phyloP scores from a whole-genome alignment of 441 rosid species.

The Pelargonium myrrhifolium region DNA sequence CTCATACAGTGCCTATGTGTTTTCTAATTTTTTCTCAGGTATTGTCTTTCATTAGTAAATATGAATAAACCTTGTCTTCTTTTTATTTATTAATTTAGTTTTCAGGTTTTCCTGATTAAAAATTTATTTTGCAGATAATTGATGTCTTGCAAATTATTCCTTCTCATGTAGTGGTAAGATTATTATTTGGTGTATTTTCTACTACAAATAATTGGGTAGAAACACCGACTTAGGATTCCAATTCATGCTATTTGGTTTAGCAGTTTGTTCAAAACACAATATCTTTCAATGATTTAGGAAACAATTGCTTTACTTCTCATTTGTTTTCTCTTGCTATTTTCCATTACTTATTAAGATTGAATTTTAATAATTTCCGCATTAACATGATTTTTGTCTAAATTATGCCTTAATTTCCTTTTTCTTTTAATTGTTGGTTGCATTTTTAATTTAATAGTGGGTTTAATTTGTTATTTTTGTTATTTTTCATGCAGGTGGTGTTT shows the following conservation, averaged over 20 bases:
- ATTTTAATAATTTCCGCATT: neutral
- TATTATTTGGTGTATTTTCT: conserved; percentile 10
- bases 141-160: conserved; percentile 85
- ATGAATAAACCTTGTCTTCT: neutral
- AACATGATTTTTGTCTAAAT: neutral
- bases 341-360: neutral
- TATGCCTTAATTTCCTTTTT: neutral
- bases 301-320: neutral
- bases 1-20: conserved; percentile 2
- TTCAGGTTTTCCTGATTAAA: neutral
- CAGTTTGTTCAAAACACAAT: neutral
- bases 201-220: neutral
- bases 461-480: conserved; percentile 14
- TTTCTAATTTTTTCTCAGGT: neutral
- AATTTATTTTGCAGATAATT: conserved; percentile 55
- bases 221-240: neutral
- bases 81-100: neutral
- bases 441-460: conserved; percentile 6
- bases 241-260: neutral
- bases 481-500: conserved; percentile 79
- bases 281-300: neutral
- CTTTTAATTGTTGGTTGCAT: neutral
- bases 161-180: conserved; percentile 83
- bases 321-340: neutral
- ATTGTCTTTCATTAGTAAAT: neutral